These are phyloP conservation scores for Globisporangium yorkense DNA, from an alignment of 352 stramenopile genomes.

Conservation along the genomic window DNA sequence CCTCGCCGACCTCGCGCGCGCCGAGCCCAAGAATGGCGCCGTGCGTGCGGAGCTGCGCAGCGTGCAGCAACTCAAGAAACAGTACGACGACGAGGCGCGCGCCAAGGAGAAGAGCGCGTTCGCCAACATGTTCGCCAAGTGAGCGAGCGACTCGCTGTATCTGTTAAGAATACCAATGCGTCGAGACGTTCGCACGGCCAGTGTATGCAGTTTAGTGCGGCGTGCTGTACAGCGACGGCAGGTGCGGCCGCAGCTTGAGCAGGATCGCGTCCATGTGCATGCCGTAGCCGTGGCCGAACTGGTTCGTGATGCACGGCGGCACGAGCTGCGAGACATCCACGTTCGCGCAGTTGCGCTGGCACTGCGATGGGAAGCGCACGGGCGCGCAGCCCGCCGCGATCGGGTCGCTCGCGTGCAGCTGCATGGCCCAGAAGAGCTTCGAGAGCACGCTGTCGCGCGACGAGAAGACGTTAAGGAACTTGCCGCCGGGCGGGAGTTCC, in stretches of 20 bases:
- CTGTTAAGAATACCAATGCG: conserved; percentile 4
- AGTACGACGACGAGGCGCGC: conserved; percentile 50
- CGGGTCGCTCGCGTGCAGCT: conserved; percentile 30
- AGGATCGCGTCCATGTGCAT: conserved; percentile 62
- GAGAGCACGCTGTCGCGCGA: conserved; percentile 61
- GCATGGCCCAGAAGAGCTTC: conserved; percentile 71
- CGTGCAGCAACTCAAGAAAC: conserved; percentile 44
- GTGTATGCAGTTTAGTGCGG: not conserved
- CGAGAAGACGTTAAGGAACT: conserved; percentile 81
- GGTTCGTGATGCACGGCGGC: conserved; percentile 43
- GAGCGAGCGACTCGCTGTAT: not conserved
- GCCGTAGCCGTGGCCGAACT: conserved; percentile 79
- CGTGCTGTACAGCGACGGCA: conserved; percentile 16
- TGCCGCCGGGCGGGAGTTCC: conserved; percentile 31
- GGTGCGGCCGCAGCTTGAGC: conserved; percentile 36
- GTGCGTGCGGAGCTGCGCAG: conserved; percentile 57
- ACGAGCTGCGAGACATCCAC: conserved; percentile 72
- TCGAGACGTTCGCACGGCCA: not conserved
- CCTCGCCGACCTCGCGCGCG: conserved; percentile 40
- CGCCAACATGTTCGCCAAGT: conserved; percentile 59
- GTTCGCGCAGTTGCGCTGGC: conserved; percentile 28
- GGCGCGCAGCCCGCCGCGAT: conserved; percentile 46
- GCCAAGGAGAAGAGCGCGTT: conserved; percentile 55
- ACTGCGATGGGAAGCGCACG: conserved; percentile 11
- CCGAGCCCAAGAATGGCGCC: conserved; percentile 66